Base-by-base conservation (phyloP, 2,329 filamentous ascomycete genomes). In the Colletotrichum lini region DNA sequence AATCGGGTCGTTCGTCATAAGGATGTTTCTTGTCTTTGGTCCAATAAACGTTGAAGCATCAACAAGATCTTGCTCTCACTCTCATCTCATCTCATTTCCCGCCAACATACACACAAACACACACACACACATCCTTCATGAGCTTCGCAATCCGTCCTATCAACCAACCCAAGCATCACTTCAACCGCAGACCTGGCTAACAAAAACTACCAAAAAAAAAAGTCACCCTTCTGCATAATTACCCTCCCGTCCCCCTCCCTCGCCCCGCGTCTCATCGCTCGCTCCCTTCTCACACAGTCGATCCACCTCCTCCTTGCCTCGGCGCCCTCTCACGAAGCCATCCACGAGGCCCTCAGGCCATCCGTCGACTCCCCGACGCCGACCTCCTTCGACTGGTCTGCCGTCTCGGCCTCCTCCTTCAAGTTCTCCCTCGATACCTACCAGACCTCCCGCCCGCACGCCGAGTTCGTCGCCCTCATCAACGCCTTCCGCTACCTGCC, bases 291-390 rank as follows among this genome's bases (percentile, higher is more conserved):
- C 60, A 90, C 91, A 30, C 93, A 95, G 82, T 91, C 90, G 56
- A 93, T 98, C 74, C 94, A 96, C 83, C 94, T 97, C 79, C 89
- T 98, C 73, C 98, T 96, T 96, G 96, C 93, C 21, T 84, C 85
- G 45, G 95, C 93, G 16, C 77, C 83, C 13, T 90, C 86, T 56
- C 92, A 97, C 76, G 83, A 90, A 3, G 84, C 88, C 54, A 86
- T 98, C 2, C 94, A 97, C 78, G 82, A 84, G 56, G 87, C 90
- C 65, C 86, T 97, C 68, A 87, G 85, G 73, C 6, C 53, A 18
- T 15, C 21, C 13, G 50, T 68, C n/a, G n/a, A 6, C 26, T 12
- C 57, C 64, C 21, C 60, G 8, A 23, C 47, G 13, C 7, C 45
- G 8, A 12, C 62, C 21, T 77, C 86, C 4, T 83, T 90, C 65